These are phyloP conservation scores for Aeschynomene evenia DNA, from an alignment of 306 rosid species.

Conservation along the genomic window DNA sequence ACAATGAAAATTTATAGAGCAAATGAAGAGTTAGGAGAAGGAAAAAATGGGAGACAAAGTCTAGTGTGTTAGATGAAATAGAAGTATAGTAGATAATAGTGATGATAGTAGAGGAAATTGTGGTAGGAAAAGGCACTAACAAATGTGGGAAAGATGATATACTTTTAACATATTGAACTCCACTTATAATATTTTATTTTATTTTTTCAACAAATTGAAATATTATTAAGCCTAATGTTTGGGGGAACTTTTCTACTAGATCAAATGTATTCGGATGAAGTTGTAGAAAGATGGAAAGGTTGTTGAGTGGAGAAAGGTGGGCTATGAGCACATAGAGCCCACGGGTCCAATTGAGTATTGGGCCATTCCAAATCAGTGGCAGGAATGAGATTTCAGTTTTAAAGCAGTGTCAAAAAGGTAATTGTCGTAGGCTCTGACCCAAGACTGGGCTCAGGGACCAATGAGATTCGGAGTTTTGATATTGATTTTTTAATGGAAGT, in stretches of 20 bases:
- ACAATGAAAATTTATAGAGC: too few relatives aligned
- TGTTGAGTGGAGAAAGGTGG: too few relatives aligned
- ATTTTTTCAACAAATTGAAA: background rate
- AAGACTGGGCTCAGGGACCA: background rate
- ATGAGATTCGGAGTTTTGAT: background rate
- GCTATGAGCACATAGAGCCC: too few relatives aligned
- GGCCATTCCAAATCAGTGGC: background rate
- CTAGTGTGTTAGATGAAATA: too few relatives aligned
- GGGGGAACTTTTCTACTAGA: background rate
- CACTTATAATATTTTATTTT: background rate
- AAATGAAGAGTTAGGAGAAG: too few relatives aligned
- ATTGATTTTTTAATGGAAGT: background rate
- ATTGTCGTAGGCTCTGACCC: background rate
- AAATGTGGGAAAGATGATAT: too few relatives aligned
- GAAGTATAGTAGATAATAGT: too few relatives aligned
- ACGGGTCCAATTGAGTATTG: background rate
- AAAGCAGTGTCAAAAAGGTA: background rate
- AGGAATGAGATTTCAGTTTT: background rate
- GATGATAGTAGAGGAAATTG: too few relatives aligned
- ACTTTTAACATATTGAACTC: too few relatives aligned
- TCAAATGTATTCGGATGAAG: background rate
- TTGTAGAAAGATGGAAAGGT: background rate
- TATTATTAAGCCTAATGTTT: background rate
- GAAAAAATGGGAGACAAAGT: too few relatives aligned
- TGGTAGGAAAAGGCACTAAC: too few relatives aligned